A percentile compares a stretch with the other conserved stretches of the same genome.
Conservation (phyloP, 306 rosid genomes). For the Quercus glauca region DNA sequence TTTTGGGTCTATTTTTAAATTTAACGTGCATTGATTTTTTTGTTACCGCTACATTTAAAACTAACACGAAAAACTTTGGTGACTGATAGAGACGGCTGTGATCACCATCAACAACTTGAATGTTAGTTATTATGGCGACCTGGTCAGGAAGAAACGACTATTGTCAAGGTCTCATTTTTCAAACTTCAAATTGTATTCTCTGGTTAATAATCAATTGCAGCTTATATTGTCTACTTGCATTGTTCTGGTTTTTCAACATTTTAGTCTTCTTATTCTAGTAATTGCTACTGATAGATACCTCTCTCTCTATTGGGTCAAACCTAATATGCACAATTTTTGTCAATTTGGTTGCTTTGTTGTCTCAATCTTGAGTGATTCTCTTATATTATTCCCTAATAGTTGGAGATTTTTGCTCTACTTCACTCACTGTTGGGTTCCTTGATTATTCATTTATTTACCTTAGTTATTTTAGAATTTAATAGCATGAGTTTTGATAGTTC, state of each 20-base stretch:
- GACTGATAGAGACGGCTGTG: constrained; percentile 35
- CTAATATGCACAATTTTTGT: no score
- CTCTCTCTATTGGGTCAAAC: no score
- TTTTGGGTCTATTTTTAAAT: no score
- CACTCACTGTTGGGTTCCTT: not conserved
- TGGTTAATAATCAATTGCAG: no score
- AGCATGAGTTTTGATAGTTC: not conserved
- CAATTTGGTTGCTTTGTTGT: not conserved
- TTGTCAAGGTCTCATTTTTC: not conserved
- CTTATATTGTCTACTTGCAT: no score
- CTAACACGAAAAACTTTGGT: not conserved
- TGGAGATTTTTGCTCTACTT: not conserved
- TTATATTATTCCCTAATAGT: not conserved
- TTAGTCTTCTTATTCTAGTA: no score
- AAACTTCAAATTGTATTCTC: no score
- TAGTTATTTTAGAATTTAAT: not conserved
- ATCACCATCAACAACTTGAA: constrained; percentile 15
- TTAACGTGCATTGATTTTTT: no score
- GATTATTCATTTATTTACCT: not conserved
- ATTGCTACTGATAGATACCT: not conserved
- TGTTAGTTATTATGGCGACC: constrained; percentile 29
- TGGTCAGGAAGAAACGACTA: constrained; percentile 33
- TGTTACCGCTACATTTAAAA: no score
- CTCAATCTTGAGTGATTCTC: not conserved
- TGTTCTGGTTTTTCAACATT: no score